Evolutionary conservation across 495 filamentous ascomycete species (phyloP).

Genomic region (Aspergillus nidulans): DNA sequence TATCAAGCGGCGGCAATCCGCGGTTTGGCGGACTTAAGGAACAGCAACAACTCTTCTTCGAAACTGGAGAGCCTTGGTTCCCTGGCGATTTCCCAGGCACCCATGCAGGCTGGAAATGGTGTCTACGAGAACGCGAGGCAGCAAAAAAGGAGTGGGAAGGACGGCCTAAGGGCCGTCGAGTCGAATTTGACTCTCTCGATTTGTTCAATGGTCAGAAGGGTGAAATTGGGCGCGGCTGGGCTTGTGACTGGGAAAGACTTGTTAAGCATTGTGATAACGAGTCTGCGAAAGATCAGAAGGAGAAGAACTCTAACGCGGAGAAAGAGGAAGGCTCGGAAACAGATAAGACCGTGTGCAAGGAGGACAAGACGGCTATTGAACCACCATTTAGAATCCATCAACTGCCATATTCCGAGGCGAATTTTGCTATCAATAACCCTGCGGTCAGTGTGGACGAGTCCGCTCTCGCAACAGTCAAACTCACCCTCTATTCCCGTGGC

Average conservation of each 20-base stretch:
- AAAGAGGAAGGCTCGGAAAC: slow-evolving; percentile 4
- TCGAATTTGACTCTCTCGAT: slow-evolving; percentile 71
- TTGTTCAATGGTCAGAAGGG: slow-evolving; percentile 72
- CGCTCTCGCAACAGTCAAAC: slow-evolving; percentile 52
- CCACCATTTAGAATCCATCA: slow-evolving; percentile 32
- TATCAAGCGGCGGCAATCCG: slow-evolving; percentile 73
- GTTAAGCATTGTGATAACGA: slow-evolving; percentile 25
- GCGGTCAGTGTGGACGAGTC: slow-evolving; percentile 15
- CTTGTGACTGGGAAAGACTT: slow-evolving; percentile 80
- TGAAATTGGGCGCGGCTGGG: slow-evolving; percentile 78
- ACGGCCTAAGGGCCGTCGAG: slow-evolving; percentile 75
- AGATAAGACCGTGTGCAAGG: neutral
- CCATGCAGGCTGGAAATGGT: slow-evolving; percentile 73
- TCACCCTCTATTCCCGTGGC: slow-evolving; percentile 57
- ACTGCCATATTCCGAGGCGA: slow-evolving; percentile 9
- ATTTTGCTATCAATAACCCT: slow-evolving; percentile 11
- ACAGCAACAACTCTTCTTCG: slow-evolving; percentile 75
- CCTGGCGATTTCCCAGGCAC: slow-evolving; percentile 86
- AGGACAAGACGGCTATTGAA: neutral
- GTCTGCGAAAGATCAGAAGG: slow-evolving; percentile 11
- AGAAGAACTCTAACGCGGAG: slow-evolving; percentile 2
- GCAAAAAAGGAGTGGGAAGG: slow-evolving; percentile 68
- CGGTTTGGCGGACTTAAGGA: slow-evolving; percentile 81
- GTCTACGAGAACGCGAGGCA: slow-evolving; percentile 56
- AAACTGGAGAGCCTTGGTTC: slow-evolving; percentile 76